Evolutionary conservation across 352 stramenopile genomes (phyloP).

Genomic region (Globisporangium uncinulatum): DNA sequence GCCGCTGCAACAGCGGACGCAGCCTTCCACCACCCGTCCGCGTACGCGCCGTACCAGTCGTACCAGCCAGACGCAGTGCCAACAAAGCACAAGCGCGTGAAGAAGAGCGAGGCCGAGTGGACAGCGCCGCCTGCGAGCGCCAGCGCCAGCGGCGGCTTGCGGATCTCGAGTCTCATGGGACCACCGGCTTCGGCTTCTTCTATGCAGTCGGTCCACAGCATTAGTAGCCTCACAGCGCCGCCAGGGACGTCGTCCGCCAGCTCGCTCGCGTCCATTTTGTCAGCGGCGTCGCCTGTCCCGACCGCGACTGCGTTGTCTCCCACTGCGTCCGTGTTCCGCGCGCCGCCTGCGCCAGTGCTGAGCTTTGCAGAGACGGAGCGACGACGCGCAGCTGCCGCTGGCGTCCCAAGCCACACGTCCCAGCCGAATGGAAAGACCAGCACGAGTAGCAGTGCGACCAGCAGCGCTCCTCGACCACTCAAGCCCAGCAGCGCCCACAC

Average conservation of each 20-base stretch:
- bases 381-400: constrained; percentile 5
- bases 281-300: constrained; percentile 9
- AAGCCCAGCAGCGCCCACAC: constrained; percentile 3
- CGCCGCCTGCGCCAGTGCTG: constrained; percentile 43
- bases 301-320: constrained; percentile 7
- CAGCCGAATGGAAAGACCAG: constrained; percentile 1
- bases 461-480: constrained; percentile 3
- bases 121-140: not conserved
- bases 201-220: constrained; percentile 8
- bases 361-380: constrained; percentile 57
- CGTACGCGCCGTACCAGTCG: constrained; percentile 1
- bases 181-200: constrained; percentile 5
- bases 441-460: not conserved
- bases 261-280: constrained; percentile 17
- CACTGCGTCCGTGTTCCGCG: constrained; percentile 44
- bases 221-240: constrained; percentile 12
- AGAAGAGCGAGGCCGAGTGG: constrained; percentile 30
- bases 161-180: constrained; percentile 13
- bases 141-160: constrained; percentile 8
- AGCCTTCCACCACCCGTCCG: not conserved
- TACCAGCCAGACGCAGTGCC: not conserved
- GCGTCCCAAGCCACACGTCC: not conserved
- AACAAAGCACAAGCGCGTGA: constrained; percentile 48
- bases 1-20: constrained; percentile 4
- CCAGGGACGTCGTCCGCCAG: constrained; percentile 3